Conservation (phyloP, 108 stramenopile species). For the Cyclotella cryptica region DNA sequence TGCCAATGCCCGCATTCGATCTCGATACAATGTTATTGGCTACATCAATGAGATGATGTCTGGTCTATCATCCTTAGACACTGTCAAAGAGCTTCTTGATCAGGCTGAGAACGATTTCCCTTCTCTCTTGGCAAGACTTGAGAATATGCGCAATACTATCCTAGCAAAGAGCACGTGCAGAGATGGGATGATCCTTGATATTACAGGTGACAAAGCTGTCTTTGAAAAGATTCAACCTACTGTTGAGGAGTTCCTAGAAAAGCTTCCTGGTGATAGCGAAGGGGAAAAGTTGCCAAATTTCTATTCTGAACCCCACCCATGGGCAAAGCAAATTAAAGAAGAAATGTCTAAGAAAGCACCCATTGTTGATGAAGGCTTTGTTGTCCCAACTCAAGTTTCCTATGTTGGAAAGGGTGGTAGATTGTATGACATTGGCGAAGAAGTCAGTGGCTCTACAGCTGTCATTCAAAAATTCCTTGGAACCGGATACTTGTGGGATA, state of each 20-base stretch:
- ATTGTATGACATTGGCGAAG: conserved; percentile 87
- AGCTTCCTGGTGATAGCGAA: conserved; percentile 74
- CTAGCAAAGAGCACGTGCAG: conserved; percentile 72
- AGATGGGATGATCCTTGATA: conserved; percentile 90
- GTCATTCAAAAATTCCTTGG: conserved; percentile 87
- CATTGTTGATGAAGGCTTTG: conserved; percentile 90
- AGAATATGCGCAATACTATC: conserved; percentile 86
- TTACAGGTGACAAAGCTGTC: conserved; percentile 87
- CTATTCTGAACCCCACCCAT: conserved; percentile 79
- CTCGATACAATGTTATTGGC: conserved; percentile 88
- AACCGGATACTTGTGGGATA: conserved; percentile 94
- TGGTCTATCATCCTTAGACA: conserved; percentile 85
- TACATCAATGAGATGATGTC: conserved; percentile 92
- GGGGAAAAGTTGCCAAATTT: conserved; percentile 76
- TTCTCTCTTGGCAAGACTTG: conserved; percentile 78
- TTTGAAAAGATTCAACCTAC: conserved; percentile 71
- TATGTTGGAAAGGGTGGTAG: conserved; percentile 94
- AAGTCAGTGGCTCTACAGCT: conserved; percentile 73
- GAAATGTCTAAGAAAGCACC: conserved; percentile 74
- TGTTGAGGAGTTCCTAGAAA: conserved; percentile 72
- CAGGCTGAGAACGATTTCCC: conserved; percentile 96
- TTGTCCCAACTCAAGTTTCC: conserved; percentile 95
- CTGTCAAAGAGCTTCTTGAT: conserved; percentile 78
- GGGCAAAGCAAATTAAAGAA: conserved; percentile 78
- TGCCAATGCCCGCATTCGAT: conserved; percentile 79